Base-by-base conservation (phyloP, 345 rosid genomes). In the Balakata baccata region DNA sequence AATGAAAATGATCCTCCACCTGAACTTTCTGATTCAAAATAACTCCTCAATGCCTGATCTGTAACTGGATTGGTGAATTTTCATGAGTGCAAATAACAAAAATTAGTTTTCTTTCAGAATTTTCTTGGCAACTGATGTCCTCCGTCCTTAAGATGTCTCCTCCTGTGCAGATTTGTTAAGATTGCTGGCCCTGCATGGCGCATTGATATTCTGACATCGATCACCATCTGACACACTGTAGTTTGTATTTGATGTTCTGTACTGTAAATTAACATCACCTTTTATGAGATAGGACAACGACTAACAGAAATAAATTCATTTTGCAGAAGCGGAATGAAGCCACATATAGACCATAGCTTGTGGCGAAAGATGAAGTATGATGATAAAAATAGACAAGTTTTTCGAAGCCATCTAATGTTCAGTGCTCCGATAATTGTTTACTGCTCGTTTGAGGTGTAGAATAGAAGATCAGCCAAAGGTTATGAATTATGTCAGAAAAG, bases 161-260 rank as follows among this genome's bases (percentile, higher is more conserved):
- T 68, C 39, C 74, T 69, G 61, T 14, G 70, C 64, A 75, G 53
- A 62, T 69, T 69, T 69, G 61, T 14, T 64, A 56, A 75, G 53
- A 62, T 69, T 69, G 73, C 68, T 69, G 39, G 68, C 78, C 78
- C 74, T 75, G 69, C 52, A n/a, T n/a, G n/a, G n/a, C n/a, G n/a
- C n/a, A n/a, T n/a, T n/a, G n/a, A n/a, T n/a, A n/a, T n/a, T n/a
- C n/a, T n/a, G n/a, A n/a, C n/a, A 56, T 47, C 86, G 72, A 66
- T 78, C 52, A n/a, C 89, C 90, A 16, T 80, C 79, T 6, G 91
- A 70, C 7, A 88, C 77, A 41, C 87, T 90, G 80, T 86, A 87
- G 52, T 66, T 76, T 50, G 88, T 46, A 66, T 84, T 88, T 6
- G 93, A 87, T 43, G 82, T 54, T 12, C 96, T 87, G 43, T 85